These are phyloP conservation scores for Oxyria digyna DNA, from an alignment of 148 eudicot genomes.

Conservation along the genomic window DNA sequence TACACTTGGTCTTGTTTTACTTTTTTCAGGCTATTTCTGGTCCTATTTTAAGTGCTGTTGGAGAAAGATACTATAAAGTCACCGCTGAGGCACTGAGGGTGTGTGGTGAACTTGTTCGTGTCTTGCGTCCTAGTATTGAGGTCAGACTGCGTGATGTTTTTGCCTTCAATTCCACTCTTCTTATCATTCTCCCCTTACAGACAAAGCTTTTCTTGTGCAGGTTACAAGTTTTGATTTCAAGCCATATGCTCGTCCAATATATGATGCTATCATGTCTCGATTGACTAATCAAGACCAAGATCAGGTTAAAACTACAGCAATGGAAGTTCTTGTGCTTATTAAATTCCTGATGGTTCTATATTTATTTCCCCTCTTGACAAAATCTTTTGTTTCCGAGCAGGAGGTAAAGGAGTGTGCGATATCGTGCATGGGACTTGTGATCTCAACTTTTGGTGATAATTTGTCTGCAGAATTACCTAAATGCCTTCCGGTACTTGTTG, in stretches of 20 bases:
- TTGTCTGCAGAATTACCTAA: slow-evolving; percentile 60
- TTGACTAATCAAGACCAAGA: slow-evolving; percentile 99
- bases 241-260: slow-evolving; percentile 75
- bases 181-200: not conserved
- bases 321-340: not conserved
- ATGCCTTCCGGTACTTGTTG: slow-evolving; percentile 94
- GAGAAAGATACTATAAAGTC: slow-evolving; percentile 97
- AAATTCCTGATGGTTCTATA: slow-evolving; percentile 3
- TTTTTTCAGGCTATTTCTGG: slow-evolving; percentile 66
- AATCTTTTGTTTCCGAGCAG: slow-evolving; percentile 17
- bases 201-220: slow-evolving; percentile 23
- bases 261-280: slow-evolving; percentile 78
- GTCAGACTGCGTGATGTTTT: slow-evolving; percentile 22
- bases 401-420: slow-evolving; percentile 99
- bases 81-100: slow-evolving; percentile 97
- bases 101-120: slow-evolving; percentile 95
- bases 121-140: slow-evolving; percentile 79
- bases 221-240: slow-evolving; percentile 63
- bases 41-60: slow-evolving; percentile 86
- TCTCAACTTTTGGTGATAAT: slow-evolving; percentile 88
- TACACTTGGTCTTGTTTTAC: not conserved
- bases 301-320: slow-evolving; percentile 29
- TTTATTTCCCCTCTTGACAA: not conserved
- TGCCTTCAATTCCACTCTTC: not conserved
- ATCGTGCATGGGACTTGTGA: slow-evolving; percentile 92